Evolutionary conservation across 139 green algal genomes (phyloP).

Genomic region (Chlamydomonas sp.): DNA sequence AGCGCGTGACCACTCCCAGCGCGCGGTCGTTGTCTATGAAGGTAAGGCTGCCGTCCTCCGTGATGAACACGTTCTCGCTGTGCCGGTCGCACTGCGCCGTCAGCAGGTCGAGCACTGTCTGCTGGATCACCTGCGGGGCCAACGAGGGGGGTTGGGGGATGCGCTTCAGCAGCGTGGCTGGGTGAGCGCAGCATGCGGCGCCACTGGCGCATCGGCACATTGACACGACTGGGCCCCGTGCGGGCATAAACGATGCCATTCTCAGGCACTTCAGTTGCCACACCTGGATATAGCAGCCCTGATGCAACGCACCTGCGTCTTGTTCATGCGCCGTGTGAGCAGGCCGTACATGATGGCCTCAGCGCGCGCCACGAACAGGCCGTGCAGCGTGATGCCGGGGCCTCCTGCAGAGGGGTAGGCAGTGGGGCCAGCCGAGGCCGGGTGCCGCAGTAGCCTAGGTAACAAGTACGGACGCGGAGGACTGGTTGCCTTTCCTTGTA

Average conservation of each 20-base stretch:
- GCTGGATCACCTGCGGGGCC: slow-evolving; percentile 41
- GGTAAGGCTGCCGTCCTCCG: slow-evolving; percentile 35
- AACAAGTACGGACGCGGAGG: too few species aligned
- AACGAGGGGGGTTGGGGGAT: neutral
- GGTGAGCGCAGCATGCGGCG: neutral
- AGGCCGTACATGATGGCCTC: neutral
- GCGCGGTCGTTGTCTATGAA: slow-evolving; percentile 67
- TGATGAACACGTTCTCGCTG: slow-evolving; percentile 66
- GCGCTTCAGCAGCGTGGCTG: neutral
- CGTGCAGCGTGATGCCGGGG: slow-evolving; percentile 33
- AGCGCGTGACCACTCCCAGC: slow-evolving; percentile 46
- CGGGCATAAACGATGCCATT: neutral
- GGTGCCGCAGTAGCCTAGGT: too few species aligned
- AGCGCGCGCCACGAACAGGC: neutral
- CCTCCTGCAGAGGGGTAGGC: neutral
- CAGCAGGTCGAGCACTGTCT: slow-evolving; percentile 57
- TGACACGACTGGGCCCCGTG: too few species aligned
- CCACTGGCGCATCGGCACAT: too few species aligned
- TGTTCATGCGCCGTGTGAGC: slow-evolving; percentile 28
- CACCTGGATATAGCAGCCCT: neutral
- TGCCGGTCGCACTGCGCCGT: slow-evolving; percentile 61
- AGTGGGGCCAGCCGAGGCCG: too few species aligned
- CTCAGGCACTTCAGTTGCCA: neutral
- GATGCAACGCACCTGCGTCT: slow-evolving; percentile 9
- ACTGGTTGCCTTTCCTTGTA: too few species aligned